phyloP scores from a whole-genome alignment of 805 yeast species.

The Lachancea thermotolerans region DNA sequence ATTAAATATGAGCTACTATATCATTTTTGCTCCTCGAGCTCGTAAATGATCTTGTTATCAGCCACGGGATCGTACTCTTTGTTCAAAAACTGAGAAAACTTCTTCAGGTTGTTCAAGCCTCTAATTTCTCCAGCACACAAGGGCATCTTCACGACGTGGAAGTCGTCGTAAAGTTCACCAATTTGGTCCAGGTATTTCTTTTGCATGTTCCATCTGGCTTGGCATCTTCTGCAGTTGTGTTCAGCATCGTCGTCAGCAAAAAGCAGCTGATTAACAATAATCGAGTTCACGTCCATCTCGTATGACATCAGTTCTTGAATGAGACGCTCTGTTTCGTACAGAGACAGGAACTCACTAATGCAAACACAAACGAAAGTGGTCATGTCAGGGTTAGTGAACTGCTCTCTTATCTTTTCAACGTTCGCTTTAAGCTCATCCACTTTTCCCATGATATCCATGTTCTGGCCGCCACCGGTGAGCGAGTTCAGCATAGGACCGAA shows the following conservation, averaged over 20 bases:
- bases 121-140: slow-evolving; percentile 91
- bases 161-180: slow-evolving; percentile 93
- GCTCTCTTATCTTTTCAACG: slow-evolving; percentile 84
- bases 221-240: slow-evolving; percentile 79
- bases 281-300: slow-evolving; percentile 94
- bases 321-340: slow-evolving; percentile 96
- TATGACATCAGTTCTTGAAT: slow-evolving; percentile 92
- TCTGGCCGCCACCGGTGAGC: slow-evolving; percentile 59
- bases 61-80: slow-evolving; percentile 66
- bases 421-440: slow-evolving; percentile 72
- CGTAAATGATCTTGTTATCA: slow-evolving; percentile 37
- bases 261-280: slow-evolving; percentile 88
- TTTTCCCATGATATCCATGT: slow-evolving; percentile 46
- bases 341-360: slow-evolving; percentile 90
- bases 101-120: slow-evolving; percentile 78
- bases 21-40: slow-evolving; percentile 30
- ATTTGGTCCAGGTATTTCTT: slow-evolving; percentile 90
- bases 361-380: slow-evolving; percentile 96
- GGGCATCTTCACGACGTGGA: slow-evolving; percentile 94
- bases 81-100: slow-evolving; percentile 75
- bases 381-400: slow-evolving; percentile 91
- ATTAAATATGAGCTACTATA: no score
- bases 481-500: slow-evolving; percentile 86
- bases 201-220: slow-evolving; percentile 92
- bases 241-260: slow-evolving; percentile 70